Conservation (phyloP, 2,329 filamentous ascomycete species). For the Fusarium nurragi region DNA sequence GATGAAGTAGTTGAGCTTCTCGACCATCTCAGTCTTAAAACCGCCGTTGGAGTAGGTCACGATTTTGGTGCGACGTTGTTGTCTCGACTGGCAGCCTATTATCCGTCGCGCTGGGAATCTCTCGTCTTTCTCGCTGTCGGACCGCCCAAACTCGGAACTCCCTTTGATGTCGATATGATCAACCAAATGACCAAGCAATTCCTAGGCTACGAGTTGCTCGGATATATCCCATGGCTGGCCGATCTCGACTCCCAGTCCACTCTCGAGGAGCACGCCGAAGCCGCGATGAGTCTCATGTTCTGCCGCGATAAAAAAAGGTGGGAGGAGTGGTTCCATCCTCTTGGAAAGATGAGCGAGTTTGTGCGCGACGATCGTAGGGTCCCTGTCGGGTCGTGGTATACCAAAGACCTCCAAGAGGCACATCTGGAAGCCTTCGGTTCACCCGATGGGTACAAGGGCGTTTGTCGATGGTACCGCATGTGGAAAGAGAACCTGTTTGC, state of each 20-base stretch:
- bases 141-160: conserved; percentile 41
- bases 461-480: conserved; percentile 47
- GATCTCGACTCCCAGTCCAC: conserved; percentile 14
- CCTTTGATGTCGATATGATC: conserved; percentile 46
- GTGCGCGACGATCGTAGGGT: conserved; percentile 35
- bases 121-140: conserved; percentile 48
- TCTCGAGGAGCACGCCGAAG: conserved; percentile 40
- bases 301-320: conserved; percentile 38
- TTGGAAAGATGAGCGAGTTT: conserved; percentile 44
- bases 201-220: conserved; percentile 46
- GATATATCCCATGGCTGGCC: conserved; percentile 47
- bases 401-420: conserved; percentile 26
- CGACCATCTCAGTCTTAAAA: conserved; percentile 42
- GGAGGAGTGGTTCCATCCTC: conserved; percentile 44
- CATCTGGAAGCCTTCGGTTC: conserved; percentile 40
- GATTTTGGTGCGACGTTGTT: conserved; percentile 50
- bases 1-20: conserved; percentile 50
- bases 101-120: conserved; percentile 33
- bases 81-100: conserved; percentile 43
- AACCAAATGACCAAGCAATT: conserved; percentile 46
- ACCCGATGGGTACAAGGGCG: conserved; percentile 45
- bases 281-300: conserved; percentile 46
- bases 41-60: conserved; percentile 56
- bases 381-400: conserved; percentile 43
- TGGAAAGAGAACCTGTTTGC: conserved; percentile 44